phyloP scores from a whole-genome alignment of 2,329 filamentous ascomycete species.

The Calonectria ilicicola region DNA sequence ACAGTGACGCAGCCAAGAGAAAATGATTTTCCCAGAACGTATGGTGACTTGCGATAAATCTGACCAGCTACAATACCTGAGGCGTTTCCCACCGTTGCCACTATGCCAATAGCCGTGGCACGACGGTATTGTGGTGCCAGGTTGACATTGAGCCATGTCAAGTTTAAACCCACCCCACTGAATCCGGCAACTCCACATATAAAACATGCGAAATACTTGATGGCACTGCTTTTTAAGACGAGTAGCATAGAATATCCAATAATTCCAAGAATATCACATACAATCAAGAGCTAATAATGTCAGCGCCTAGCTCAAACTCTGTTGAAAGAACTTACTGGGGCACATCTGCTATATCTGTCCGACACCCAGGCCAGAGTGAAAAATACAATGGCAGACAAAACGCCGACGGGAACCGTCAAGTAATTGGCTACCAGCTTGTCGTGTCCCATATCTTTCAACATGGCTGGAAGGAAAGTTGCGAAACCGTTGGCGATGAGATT shows the following conservation, averaged over 20 bases:
- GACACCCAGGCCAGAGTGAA: slow-evolving; percentile 56
- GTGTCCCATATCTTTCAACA: slow-evolving; percentile 63
- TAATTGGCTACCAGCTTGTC: slow-evolving; percentile 60
- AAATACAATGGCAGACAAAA: slow-evolving; percentile 58
- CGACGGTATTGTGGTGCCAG: slow-evolving; percentile 56
- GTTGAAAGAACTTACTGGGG: neutral
- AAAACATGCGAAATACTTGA: slow-evolving; percentile 61
- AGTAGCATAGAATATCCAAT: slow-evolving; percentile 61
- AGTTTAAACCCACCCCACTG: slow-evolving; percentile 56
- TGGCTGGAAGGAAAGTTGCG: slow-evolving; percentile 65
- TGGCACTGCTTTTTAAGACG: slow-evolving; percentile 59
- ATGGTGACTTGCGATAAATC: slow-evolving; percentile 45
- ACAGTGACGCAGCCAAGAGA: neutral
- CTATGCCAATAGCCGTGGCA: slow-evolving; percentile 56
- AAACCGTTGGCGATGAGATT: slow-evolving; percentile 64
- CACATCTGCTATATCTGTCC: slow-evolving; percentile 52
- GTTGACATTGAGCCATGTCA: slow-evolving; percentile 58
- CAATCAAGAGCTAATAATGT: neutral
- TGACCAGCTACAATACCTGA: slow-evolving; percentile 53
- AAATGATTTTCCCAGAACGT: slow-evolving; percentile 4
- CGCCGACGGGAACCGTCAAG: slow-evolving; percentile 65
- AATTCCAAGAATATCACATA: slow-evolving; percentile 26
- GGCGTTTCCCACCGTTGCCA: slow-evolving; percentile 48
- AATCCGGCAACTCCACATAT: slow-evolving; percentile 59
- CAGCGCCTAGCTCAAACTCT: neutral